These are phyloP conservation scores for Heliosperma pusillum DNA, from an alignment of 148 eudicot genomes.

Conservation along the genomic window DNA sequence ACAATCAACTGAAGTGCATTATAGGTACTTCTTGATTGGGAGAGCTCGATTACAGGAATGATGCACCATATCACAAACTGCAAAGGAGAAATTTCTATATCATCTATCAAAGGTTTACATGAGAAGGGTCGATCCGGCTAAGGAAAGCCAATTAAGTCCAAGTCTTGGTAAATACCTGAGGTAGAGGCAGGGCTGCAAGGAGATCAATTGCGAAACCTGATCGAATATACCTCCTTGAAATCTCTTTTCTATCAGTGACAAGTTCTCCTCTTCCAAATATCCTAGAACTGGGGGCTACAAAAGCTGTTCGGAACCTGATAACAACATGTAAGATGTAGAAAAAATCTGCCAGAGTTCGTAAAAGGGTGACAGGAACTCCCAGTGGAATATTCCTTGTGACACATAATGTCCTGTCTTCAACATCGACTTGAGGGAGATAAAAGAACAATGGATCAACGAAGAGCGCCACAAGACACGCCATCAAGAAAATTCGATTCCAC, in stretches of 20 bases:
- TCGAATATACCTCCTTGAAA: constrained; percentile 52
- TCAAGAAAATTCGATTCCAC: constrained; percentile 75
- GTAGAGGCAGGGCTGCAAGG: constrained; percentile 69
- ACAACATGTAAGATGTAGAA: constrained; percentile 57
- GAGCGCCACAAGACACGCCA: constrained; percentile 57
- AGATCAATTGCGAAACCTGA: constrained; percentile 66
- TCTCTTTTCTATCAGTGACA: constrained; percentile 51
- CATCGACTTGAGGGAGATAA: constrained; percentile 50
- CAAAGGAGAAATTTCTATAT: background rate
- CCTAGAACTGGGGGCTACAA: constrained; percentile 76
- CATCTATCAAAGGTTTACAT: background rate
- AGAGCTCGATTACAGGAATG: constrained; percentile 53
- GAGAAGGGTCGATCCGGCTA: background rate
- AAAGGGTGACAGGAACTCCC: constrained; percentile 51
- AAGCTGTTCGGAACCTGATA: constrained; percentile 74
- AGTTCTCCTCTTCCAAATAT: constrained; percentile 87
- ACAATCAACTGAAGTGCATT: constrained; percentile 59
- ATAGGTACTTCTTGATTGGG: constrained; percentile 49
- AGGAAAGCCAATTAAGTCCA: background rate
- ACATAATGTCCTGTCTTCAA: constrained; percentile 35
- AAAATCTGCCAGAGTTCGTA: constrained; percentile 49
- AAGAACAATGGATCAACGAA: constrained; percentile 82
- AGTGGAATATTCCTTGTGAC: constrained; percentile 40
- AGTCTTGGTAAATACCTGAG: constrained; percentile 40
- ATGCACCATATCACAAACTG: constrained; percentile 76